These are phyloP conservation scores for Globisporangium cederbergense DNA, from an alignment of 352 stramenopile genomes.

Conservation along the genomic window DNA sequence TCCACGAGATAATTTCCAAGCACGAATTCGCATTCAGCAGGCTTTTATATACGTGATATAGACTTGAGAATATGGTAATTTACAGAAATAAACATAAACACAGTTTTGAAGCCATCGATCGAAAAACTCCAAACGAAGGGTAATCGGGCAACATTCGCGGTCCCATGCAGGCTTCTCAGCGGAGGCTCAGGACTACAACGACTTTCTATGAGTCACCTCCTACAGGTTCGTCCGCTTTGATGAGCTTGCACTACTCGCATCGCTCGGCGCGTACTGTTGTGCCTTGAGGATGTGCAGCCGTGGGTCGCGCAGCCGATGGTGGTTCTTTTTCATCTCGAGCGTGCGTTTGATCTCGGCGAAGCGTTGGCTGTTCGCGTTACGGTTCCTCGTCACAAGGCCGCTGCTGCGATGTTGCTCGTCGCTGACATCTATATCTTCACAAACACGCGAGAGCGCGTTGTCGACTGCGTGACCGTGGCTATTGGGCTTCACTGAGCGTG, in stretches of 20 bases:
- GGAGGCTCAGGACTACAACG: too few relatives aligned
- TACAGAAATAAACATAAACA: too few relatives aligned
- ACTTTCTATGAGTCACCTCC: too few relatives aligned
- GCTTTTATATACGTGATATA: too few relatives aligned
- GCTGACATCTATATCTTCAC: neutral
- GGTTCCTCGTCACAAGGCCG: neutral
- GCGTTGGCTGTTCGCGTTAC: conserved; percentile 37
- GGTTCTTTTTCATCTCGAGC: conserved; percentile 29
- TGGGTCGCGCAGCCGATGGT: conserved; percentile 26
- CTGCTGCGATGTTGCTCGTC: neutral
- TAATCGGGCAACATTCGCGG: too few relatives aligned
- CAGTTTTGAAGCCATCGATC: too few relatives aligned
- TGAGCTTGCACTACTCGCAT: neutral
- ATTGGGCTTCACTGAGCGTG: conserved; percentile 6
- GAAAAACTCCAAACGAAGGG: too few relatives aligned
- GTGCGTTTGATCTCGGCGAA: conserved; percentile 40
- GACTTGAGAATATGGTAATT: neutral
- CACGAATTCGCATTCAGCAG: conserved; percentile 4
- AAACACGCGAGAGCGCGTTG: neutral
- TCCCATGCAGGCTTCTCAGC: too few relatives aligned
- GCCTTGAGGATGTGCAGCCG: conserved; percentile 50
- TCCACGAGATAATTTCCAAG: neutral
- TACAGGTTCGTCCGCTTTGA: neutral
- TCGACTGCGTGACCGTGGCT: conserved; percentile 12
- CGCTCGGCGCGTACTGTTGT: conserved; percentile 19